Percentiles rank a stretch among this genome's conserved stretches.
These are phyloP conservation scores for Nakaseomyces bracarensis DNA, from an alignment of 1,139 yeast species.

Conservation along the genomic window DNA sequence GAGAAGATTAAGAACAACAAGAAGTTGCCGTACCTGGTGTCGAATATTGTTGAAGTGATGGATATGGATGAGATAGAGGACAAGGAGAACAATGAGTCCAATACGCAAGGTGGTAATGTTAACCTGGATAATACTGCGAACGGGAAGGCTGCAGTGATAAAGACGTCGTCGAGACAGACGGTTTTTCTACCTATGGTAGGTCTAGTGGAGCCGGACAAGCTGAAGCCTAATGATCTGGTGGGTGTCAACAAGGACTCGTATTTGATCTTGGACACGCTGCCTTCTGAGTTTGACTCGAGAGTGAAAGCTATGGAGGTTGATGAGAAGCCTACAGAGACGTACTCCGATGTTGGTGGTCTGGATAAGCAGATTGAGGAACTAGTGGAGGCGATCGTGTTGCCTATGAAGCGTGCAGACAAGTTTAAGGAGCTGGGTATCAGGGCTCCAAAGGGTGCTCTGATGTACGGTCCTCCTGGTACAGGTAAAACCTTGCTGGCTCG, in stretches of 20 bases:
- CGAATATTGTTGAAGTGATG: conserved; percentile 92
- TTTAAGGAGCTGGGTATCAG: conserved; percentile 81
- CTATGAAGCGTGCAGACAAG: conserved; percentile 97
- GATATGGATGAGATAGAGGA: conserved; percentile 85
- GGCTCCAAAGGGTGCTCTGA: conserved; percentile 96
- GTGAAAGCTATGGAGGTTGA: conserved; percentile 99
- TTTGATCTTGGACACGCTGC: conserved; percentile 84
- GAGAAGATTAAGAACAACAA: conserved; percentile 93
- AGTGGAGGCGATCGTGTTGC: conserved; percentile 95
- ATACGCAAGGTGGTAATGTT: conserved; percentile 90
- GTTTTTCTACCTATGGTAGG: conserved; percentile 95
- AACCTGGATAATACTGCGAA: conserved; percentile 86
- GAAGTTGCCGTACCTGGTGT: conserved; percentile 92
- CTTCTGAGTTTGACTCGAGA: conserved; percentile 94
- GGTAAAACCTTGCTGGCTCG: conserved; percentile 95
- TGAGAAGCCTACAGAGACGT: conserved; percentile 95
- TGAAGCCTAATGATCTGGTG: conserved; percentile 93
- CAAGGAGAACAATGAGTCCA: conserved; percentile 39
- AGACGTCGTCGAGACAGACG: conserved; percentile 95
- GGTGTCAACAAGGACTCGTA: conserved; percentile 98
- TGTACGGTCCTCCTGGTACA: conserved; percentile 99
- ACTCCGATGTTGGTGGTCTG: conserved; percentile 94
- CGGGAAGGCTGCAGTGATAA: conserved; percentile 97
- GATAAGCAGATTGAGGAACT: conserved; percentile 97
- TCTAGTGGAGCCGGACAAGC: conserved; percentile 74